Evolutionary conservation across 352 stramenopile species (phyloP), one percentile per base, ranked within the genome.

Genomic region (Thalassiosira mediterranea): DNA sequence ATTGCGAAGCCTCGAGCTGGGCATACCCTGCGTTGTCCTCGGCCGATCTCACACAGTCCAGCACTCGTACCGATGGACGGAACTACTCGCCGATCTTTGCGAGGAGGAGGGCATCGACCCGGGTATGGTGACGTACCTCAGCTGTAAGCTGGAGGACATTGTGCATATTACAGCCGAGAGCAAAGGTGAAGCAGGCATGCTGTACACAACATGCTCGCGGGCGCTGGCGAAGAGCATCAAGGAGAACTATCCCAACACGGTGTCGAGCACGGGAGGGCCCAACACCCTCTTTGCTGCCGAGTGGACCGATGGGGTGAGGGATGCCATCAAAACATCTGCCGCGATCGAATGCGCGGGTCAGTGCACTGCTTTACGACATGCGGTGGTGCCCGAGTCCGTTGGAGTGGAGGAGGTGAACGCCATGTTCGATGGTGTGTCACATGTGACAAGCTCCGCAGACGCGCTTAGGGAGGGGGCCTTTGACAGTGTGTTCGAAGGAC

Each of bases 321-420:
- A 78, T 47, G 88, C 88, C 0, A 89, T 91, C 49, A 40, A 80
- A 5, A 86, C 81, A 61, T 88, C 72, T 52, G 86, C 85, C 0
- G 75, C 71, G 1, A 94, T 94, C 57, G 88, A 94, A 69, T 85
- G 83, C 58, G 76, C 83, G 51, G 88, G 88, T 53, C 88, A 93
- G 64, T 94, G 88, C 65, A 94, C 88, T n/a, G 88, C 88, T 1
- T 60, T 94, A 3, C 82, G 88, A 11, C 87, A 93, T 72, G 74
- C 65, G 5, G 72, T 92, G n/a, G 77, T 90, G 26, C 80, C 78
- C 4, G 44, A 68, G 1, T 53, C 29, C 19, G 61, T 82, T 0
- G 77, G 28, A 3, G 31, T 81, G 13, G 60, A 72, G 3, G 71
- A 90, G 47, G 51, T 91, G 0, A 61, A 76, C 32, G 48, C 65